phyloP scores from a whole-genome alignment of 2,329 filamentous ascomycete species.

The Alternaria sp. region DNA sequence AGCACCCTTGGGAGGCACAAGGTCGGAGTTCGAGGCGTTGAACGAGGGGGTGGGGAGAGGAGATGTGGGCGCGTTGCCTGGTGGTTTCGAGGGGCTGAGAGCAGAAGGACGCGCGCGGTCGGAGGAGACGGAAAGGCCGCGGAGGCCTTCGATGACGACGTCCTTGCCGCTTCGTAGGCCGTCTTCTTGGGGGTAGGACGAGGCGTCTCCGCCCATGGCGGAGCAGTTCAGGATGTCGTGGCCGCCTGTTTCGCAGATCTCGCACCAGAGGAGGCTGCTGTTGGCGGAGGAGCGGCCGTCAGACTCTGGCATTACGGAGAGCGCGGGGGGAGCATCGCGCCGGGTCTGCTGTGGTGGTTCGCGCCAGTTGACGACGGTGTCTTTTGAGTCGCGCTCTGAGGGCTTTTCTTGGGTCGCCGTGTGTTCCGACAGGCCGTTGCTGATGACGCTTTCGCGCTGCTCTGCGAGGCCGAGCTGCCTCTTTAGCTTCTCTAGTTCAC shows the following conservation, averaged over 20 bases:
- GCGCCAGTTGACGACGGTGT: constrained; percentile 67
- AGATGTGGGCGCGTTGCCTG: constrained; percentile 44
- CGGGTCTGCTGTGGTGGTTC: constrained; percentile 31
- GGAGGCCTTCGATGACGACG: constrained; percentile 40
- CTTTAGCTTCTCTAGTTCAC: constrained; percentile 71
- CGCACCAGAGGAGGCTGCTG: constrained; percentile 80
- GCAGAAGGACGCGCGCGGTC: constrained; percentile 37
- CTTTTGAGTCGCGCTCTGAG: constrained; percentile 70
- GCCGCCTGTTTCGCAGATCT: constrained; percentile 90
- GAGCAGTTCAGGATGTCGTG: constrained; percentile 95
- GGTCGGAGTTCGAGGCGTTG: constrained; percentile 33
- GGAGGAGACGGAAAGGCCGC: constrained; percentile 43
- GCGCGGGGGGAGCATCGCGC: constrained; percentile 51
- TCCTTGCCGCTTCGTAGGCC: constrained; percentile 36
- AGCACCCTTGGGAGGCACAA: constrained; percentile 45
- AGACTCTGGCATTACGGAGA: constrained; percentile 73
- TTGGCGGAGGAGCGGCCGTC: constrained; percentile 67
- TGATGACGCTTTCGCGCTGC: constrained; percentile 62
- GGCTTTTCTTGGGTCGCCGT: constrained; percentile 58
- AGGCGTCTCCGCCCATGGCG: constrained; percentile 73
- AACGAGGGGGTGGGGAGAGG: constrained; percentile 45
- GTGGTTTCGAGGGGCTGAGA: constrained; percentile 40
- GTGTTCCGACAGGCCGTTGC: constrained; percentile 58
- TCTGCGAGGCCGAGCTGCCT: constrained; percentile 44
- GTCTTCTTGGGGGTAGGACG: constrained; percentile 26